phyloP scores from a whole-genome alignment of 2,329 filamentous ascomycete species.

The Alternaria solani region DNA sequence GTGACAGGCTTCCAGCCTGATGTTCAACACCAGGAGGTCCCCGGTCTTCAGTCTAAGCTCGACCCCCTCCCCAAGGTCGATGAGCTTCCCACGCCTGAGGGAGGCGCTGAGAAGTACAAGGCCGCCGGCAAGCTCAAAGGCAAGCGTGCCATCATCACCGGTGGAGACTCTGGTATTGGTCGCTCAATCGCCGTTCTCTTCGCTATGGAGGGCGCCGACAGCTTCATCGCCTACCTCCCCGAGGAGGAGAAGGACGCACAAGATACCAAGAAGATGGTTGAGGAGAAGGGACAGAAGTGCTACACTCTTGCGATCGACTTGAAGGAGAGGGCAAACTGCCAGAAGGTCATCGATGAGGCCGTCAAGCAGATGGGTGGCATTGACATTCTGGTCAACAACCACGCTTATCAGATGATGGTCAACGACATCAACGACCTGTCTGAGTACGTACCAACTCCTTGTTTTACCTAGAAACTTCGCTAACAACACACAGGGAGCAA shows the following conservation, averaged over 20 bases:
- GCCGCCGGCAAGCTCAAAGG: conserved; percentile 78
- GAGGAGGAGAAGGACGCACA: conserved; percentile 79
- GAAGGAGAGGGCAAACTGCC: conserved; percentile 71
- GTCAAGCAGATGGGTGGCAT: conserved; percentile 71
- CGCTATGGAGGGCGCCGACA: conserved; percentile 80
- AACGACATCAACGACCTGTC: conserved; percentile 74
- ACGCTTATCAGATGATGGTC: conserved; percentile 76
- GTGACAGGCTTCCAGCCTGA: conserved; percentile 57
- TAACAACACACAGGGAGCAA: conserved; percentile 66
- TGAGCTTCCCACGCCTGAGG: conserved; percentile 72
- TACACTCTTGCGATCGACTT: conserved; percentile 71
- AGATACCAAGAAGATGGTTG: conserved; percentile 74
- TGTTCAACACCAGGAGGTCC: conserved; percentile 61
- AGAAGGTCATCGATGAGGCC: conserved; percentile 72
- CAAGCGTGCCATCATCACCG: conserved; percentile 80
- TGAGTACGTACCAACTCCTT: conserved; percentile 61
- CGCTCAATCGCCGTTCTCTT: conserved; percentile 78
- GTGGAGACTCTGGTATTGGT: conserved; percentile 82
- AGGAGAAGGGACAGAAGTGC: conserved; percentile 71
- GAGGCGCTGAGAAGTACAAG: conserved; percentile 74
- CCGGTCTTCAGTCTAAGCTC: conserved; percentile 65
- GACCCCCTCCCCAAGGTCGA: conserved; percentile 67
- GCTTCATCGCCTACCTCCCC: conserved; percentile 75
- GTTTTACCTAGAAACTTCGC: not conserved
- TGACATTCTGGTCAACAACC: conserved; percentile 79